Evolutionary conservation across 805 yeast species (phyloP).

Genomic region (Naumovozyma baii): DNA sequence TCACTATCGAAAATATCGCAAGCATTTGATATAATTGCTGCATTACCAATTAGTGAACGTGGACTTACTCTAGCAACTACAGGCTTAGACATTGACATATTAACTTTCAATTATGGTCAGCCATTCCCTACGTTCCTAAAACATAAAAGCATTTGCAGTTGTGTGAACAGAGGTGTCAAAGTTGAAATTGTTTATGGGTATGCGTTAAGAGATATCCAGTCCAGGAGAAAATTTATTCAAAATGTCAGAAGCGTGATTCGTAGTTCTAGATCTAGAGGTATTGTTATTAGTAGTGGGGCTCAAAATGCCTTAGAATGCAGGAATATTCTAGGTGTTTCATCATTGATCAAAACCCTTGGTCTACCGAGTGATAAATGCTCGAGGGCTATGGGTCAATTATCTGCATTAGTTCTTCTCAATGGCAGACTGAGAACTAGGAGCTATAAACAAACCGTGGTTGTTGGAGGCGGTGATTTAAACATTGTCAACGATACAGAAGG

Average conservation of each 20-base stretch:
- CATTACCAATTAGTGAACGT: slow-evolving; percentile 71
- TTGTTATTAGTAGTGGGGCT: slow-evolving; percentile 75
- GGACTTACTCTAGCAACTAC: slow-evolving; percentile 67
- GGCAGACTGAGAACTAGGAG: slow-evolving; percentile 68
- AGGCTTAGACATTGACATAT: slow-evolving; percentile 69
- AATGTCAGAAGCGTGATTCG: slow-evolving; percentile 69
- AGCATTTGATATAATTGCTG: slow-evolving; percentile 69
- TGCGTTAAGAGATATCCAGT: slow-evolving; percentile 35
- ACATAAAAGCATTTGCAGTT: slow-evolving; percentile 78
- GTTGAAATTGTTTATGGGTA: slow-evolving; percentile 68
- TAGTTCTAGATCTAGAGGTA: slow-evolving; percentile 71
- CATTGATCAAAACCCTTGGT: slow-evolving; percentile 59
- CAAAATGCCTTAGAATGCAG: slow-evolving; percentile 46
- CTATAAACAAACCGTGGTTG: slow-evolving; percentile 63
- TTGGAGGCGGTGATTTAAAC: slow-evolving; percentile 39
- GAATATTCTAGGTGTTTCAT: slow-evolving; percentile 56
- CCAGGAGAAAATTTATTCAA: slow-evolving; percentile 54
- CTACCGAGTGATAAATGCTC: slow-evolving; percentile 54
- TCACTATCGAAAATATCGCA: slow-evolving; percentile 30
- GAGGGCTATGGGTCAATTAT: slow-evolving; percentile 46
- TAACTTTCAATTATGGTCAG: slow-evolving; percentile 57
- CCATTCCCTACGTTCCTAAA: slow-evolving; percentile 68
- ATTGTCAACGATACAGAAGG: slow-evolving; percentile 18
- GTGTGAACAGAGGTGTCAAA: slow-evolving; percentile 70
- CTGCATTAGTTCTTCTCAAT: slow-evolving; percentile 56